A percentile compares a stretch with the other conserved stretches of the same genome.
These are phyloP conservation scores for Aureobasidium leucospermi DNA, from an alignment of 2,329 filamentous ascomycete species.

Conservation along the genomic window DNA sequence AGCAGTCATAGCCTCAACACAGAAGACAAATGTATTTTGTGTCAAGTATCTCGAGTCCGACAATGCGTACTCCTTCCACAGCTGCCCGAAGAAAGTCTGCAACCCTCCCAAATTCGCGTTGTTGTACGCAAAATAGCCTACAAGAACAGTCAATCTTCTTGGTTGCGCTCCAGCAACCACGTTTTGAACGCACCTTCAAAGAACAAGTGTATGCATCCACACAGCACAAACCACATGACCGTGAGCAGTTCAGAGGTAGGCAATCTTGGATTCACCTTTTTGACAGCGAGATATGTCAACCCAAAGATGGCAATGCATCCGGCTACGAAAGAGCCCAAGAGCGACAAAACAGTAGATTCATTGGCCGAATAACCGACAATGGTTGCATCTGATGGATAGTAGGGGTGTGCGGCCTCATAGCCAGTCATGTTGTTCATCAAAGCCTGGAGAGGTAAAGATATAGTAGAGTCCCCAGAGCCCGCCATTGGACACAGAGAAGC, in stretches of 20 bases:
- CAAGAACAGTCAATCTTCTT: background rate
- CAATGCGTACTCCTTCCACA: slow-evolving; percentile 89
- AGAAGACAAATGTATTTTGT: slow-evolving; percentile 75
- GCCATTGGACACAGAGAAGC: background rate
- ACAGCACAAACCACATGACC: slow-evolving; percentile 70
- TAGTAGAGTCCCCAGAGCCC: background rate
- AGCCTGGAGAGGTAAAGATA: slow-evolving; percentile 4
- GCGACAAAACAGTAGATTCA: slow-evolving; percentile 49
- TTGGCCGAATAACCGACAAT: slow-evolving; percentile 62
- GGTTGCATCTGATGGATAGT: slow-evolving; percentile 59
- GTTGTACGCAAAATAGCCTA: slow-evolving; percentile 69
- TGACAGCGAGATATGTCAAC: slow-evolving; percentile 48
- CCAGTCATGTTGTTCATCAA: background rate
- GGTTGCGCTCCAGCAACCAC: background rate
- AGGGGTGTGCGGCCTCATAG: slow-evolving; percentile 48
- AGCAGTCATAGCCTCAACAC: slow-evolving; percentile 75
- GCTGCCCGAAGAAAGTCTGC: slow-evolving; percentile 69
- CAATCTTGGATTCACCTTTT: slow-evolving; percentile 46
- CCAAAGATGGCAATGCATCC: slow-evolving; percentile 52
- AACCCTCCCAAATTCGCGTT: slow-evolving; percentile 57
- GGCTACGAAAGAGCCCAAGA: slow-evolving; percentile 54
- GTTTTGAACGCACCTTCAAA: slow-evolving; percentile 59
- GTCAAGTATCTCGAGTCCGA: slow-evolving; percentile 84
- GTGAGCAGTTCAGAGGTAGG: slow-evolving; percentile 48
- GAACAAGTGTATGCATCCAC: slow-evolving; percentile 66